A percentile compares a stretch with the other conserved stretches of the same genome.
These are phyloP conservation scores for Biscogniauxia marginata DNA, from an alignment of 2,329 filamentous ascomycete species.

Conservation along the genomic window DNA sequence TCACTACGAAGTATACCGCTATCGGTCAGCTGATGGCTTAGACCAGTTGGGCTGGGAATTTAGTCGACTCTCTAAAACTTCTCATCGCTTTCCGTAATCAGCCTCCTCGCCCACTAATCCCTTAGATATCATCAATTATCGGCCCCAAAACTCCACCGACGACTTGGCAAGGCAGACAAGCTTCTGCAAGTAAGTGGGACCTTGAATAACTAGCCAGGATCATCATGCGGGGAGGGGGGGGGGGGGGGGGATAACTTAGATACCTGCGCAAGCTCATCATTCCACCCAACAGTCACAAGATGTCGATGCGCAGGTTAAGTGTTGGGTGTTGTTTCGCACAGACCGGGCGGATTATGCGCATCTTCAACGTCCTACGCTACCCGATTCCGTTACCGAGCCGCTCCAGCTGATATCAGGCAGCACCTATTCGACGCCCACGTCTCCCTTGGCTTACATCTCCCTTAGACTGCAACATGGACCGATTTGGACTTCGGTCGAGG, in stretches of 20 bases:
- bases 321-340: no score
- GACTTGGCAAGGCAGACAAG: slow-evolving; percentile 1
- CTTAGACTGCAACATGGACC: neutral
- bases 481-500: no score
- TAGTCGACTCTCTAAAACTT: neutral
- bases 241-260: neutral
- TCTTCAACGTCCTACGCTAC: neutral
- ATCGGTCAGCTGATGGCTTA: neutral
- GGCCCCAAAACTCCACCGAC: neutral
- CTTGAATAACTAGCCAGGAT: slow-evolving; percentile 1
- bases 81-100: neutral
- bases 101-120: neutral
- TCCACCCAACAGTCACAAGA: no score
- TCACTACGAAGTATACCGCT: no score
- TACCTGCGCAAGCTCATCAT: neutral
- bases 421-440: neutral
- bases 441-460: neutral
- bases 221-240: neutral
- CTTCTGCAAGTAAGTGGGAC: neutral
- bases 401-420: neutral
- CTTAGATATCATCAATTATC: neutral
- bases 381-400: neutral
- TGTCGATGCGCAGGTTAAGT: no score
- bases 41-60: no score
- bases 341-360: no score